Percentiles rank a stretch among this genome's conserved stretches.
phyloP scores from a whole-genome alignment of 768 basidiomycete genomes.

The Suillus luteus region DNA sequence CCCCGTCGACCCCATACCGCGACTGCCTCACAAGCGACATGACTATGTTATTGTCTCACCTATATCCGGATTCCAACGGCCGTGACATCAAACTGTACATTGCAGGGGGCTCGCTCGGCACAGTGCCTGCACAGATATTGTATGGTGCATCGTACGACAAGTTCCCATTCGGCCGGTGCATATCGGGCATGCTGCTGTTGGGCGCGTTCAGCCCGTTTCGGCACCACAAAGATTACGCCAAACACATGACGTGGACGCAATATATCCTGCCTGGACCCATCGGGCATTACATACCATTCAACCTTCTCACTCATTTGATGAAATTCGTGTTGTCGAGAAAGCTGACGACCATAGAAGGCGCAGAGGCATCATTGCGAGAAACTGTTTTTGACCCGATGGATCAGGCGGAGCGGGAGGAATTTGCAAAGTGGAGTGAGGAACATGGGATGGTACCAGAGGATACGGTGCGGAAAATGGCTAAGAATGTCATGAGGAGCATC shows the following conservation, averaged over 20 bases:
- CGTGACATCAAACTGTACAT: conserved; percentile 48
- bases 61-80: conserved; percentile 42
- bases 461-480: conserved; percentile 42
- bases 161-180: conserved; percentile 51
- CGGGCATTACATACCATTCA: conserved; percentile 44
- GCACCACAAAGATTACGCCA: conserved; percentile 46
- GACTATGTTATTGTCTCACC: conserved; percentile 48
- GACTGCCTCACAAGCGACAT: conserved; percentile 46
- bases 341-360: conserved; percentile 40
- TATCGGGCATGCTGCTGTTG: conserved; percentile 50
- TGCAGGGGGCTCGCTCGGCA: conserved; percentile 56
- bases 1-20: conserved; percentile 38
- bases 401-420: conserved; percentile 32
- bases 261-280: conserved; percentile 52
- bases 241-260: conserved; percentile 45
- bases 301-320: conserved; percentile 35
- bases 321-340: conserved; percentile 35
- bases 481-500: conserved; percentile 49
- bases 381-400: conserved; percentile 45
- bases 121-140: conserved; percentile 55
- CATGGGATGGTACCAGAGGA: conserved; percentile 45
- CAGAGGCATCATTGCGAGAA: conserved; percentile 43
- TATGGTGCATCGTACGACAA: conserved; percentile 51
- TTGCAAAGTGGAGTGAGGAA: conserved; percentile 43
- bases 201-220: conserved; percentile 50